Base-by-base conservation (phyloP, 2,329 filamentous ascomycete genomes). In the Talaromyces atroroseus region DNA sequence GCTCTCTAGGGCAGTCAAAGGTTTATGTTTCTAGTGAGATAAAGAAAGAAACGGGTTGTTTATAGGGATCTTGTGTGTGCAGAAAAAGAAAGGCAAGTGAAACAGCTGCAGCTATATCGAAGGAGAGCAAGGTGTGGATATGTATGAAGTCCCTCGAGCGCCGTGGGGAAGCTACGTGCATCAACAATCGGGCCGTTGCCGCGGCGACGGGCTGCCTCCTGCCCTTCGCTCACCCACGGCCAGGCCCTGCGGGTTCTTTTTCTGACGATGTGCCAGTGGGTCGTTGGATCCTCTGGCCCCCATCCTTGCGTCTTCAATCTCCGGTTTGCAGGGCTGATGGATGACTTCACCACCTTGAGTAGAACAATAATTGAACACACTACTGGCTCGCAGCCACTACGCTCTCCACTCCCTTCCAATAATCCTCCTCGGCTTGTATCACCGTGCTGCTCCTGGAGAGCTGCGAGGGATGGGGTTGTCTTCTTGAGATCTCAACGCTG, bases 111-210 rank as follows among this genome's bases (percentile, higher is more conserved):
- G 18, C 36, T 45, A 52, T 46, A 46, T 5, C 34, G 26, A 40
- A 52, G 24, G 42, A 38, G 51, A 47, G 42, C 40, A 53, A 53
- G 51, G 51, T 53, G 51, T 55, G 47, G 52, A 55, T 49, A 49
- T 55, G 52, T 49, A 55, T 42, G 23, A 55, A 26, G 47, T 51
- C 44, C 52, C 45, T 54, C 52, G 53, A 49, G 36, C 36, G 47
- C 38, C 36, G 47, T 46, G 47, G 32, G 48, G 50, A 42, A 32
- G 50, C 23, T 48, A 65, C 67, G 66, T 66, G 62, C 64, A 68
- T 72, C 70, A 73, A 73, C 70, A 73, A 72, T 68, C 58, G 61
- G 62, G 48, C 59, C 49, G 70, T 73, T 72, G 69, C 66, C 70
- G 68, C 65, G 65, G 69, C 69, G 71, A 73, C 70, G 36, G 44